Conservation (phyloP, 2,329 filamentous ascomycete species). For the Verticillium klebahnii region DNA sequence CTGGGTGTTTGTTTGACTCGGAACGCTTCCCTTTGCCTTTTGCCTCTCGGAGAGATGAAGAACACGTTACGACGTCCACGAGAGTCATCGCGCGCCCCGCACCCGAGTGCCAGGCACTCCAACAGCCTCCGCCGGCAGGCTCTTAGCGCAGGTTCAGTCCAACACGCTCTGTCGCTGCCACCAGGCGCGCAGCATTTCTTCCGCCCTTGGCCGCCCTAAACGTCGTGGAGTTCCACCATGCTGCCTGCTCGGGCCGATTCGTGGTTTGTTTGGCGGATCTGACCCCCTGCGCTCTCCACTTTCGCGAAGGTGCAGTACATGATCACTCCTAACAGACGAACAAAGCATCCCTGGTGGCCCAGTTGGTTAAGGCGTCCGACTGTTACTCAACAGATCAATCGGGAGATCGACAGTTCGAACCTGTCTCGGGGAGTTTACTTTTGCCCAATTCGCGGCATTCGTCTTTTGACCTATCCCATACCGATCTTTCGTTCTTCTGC, state of each 20-base stretch:
- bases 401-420: constrained; percentile 5
- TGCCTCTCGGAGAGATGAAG: too few species aligned
- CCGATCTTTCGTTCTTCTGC: too few species aligned
- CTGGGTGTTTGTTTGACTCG: too few species aligned
- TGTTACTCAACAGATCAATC: constrained; percentile 1
- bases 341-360: constrained; percentile 1
- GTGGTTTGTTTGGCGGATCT: not conserved
- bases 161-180: not conserved
- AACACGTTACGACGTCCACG: too few species aligned
- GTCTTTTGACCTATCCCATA: constrained; percentile 10
- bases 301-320: not conserved
- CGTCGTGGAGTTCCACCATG: not conserved
- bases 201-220: not conserved
- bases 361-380: constrained; percentile 5
- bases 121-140: not conserved
- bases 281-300: too few species aligned
- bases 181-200: not conserved
- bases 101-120: not conserved
- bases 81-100: too few species aligned
- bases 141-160: not conserved
- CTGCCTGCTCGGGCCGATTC: not conserved
- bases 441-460: not conserved
- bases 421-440: constrained; percentile 1
- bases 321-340: fast-evolving
- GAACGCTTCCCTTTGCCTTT: too few species aligned